Percentiles rank a stretch among this genome's conserved stretches.
These are phyloP conservation scores for Penicillium italicum DNA, from an alignment of 2,329 filamentous ascomycete genomes.

Conservation along the genomic window DNA sequence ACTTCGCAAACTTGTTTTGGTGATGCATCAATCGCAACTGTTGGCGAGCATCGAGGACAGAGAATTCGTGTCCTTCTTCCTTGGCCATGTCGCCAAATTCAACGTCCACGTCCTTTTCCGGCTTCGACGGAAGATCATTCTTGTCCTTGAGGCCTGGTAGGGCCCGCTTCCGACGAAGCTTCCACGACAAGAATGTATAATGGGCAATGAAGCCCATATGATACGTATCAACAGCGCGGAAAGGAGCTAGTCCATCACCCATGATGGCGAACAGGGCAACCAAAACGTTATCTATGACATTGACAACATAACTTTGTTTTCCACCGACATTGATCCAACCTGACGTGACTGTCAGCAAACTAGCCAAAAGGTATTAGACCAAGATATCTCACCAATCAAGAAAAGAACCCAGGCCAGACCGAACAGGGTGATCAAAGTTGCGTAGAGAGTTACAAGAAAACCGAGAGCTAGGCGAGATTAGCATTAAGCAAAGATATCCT, in stretches of 20 bases:
- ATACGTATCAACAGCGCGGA: slow-evolving; percentile 77
- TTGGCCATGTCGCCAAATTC: slow-evolving; percentile 42
- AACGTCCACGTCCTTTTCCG: slow-evolving; percentile 44
- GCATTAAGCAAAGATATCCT: neutral
- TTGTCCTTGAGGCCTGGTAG: slow-evolving; percentile 63
- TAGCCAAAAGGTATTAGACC: neutral
- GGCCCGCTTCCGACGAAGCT: slow-evolving; percentile 58
- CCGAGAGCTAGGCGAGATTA: slow-evolving; percentile 57
- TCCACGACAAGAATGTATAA: slow-evolving; percentile 66
- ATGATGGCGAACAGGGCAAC: slow-evolving; percentile 69
- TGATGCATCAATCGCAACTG: slow-evolving; percentile 70
- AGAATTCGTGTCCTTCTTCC: slow-evolving; percentile 54
- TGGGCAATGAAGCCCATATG: slow-evolving; percentile 80
- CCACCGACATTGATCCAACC: slow-evolving; percentile 79
- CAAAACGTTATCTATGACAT: slow-evolving; percentile 67
- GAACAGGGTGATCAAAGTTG: slow-evolving; percentile 76
- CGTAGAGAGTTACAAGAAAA: slow-evolving; percentile 80
- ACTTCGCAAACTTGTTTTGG: slow-evolving; percentile 73
- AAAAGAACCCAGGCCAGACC: slow-evolving; percentile 88
- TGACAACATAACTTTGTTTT: slow-evolving; percentile 64
- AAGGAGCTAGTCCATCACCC: slow-evolving; percentile 68
- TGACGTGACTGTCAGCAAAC: slow-evolving; percentile 16
- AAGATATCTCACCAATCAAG: slow-evolving; percentile 60
- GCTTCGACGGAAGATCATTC: slow-evolving; percentile 61
- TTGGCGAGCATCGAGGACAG: slow-evolving; percentile 63